Percentiles rank a stretch among this genome's conserved stretches.
phyloP scores from a whole-genome alignment of 2,329 filamentous ascomycete genomes.

The Xylogone sp. region DNA sequence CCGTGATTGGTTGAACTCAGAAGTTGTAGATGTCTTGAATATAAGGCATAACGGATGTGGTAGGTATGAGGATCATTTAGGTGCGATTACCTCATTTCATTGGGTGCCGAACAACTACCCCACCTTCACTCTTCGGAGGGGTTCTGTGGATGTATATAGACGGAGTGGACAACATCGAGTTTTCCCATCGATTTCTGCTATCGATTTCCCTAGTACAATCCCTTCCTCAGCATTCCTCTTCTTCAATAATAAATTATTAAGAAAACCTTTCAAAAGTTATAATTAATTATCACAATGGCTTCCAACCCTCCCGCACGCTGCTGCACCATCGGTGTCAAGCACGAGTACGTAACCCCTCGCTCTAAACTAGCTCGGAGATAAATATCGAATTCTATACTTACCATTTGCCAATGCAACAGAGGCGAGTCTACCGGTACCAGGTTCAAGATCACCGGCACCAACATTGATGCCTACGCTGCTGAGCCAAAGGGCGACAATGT shows the following conservation, averaged over 20 bases:
- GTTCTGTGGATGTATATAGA: not conserved
- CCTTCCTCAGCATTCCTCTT: too few relatives aligned
- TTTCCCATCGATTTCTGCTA: too few relatives aligned
- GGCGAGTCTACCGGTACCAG: constrained; percentile 23
- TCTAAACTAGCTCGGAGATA: not conserved
- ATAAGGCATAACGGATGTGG: too few relatives aligned
- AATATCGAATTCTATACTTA: not conserved
- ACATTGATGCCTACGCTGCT: constrained; percentile 27
- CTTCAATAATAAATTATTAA: not conserved
- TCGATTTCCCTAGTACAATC: too few relatives aligned
- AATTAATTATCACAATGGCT: constrained; percentile 20
- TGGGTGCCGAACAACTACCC: not conserved
- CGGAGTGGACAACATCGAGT: too few relatives aligned
- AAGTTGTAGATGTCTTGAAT: too few relatives aligned
- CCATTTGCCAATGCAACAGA: constrained; percentile 10
- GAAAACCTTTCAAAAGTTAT: not conserved
- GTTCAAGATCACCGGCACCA: constrained; percentile 20
- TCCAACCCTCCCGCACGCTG: constrained; percentile 28
- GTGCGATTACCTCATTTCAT: not conserved
- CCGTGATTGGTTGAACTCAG: too few relatives aligned
- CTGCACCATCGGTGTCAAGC: constrained; percentile 29
- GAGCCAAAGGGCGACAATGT: constrained; percentile 20
- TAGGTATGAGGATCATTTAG: not conserved
- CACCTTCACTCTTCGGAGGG: not conserved
- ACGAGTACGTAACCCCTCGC: constrained; percentile 21